Base-by-base conservation (phyloP, 176 grass and related monocot species). In the Alopecurus myosuroides region DNA sequence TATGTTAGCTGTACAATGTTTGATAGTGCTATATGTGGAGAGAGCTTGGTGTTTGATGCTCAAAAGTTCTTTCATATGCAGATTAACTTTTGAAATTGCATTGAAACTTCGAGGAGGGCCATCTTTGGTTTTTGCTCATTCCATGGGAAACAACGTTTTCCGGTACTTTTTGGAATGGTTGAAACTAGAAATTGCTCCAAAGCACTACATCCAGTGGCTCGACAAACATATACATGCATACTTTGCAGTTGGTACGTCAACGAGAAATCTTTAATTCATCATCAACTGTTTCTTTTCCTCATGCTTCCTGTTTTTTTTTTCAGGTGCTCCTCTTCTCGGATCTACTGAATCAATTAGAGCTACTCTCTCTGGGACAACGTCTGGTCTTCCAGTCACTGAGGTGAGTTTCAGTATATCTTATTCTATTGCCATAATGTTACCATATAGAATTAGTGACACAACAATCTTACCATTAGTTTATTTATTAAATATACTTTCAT, bases 61-160 rank as follows among this genome's bases (percentile, higher is more conserved):
- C 29, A 87, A 29, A 41, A 49, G 55, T 83, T 48, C 35, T 75
- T 83, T 78, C 65, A 87, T 4, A 35, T 79, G 86, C 82, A 98
- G 95, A 85, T 80, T 98, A 88, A 93, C 95, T 41, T 98, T 98
- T 83, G 95, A 98, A 91, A 93, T 86, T 68, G 89, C 93, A 77
- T 85, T 98, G 46, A 95, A 93, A 84, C 89, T 98, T 78, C 85
- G 89, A 83, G 95, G 95, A 67, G 95, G 95, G 1, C 95, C 95
- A 72, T 98, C 93, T 76, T 87, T 98, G 73, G 95, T 98, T 13
- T 98, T 98, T 94, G 93, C 93, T 77, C 95, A 98, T 85, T 98
- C 95, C n/a, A 93, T 98, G 95, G 95, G 93, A 79, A 98, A 95
- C 69, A 95, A 98, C 78, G 95, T 98, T 29, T 98, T 98, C 62